Evolutionary conservation across 129 eudicot genomes (phyloP), one percentile per base, ranked within the genome.

Genomic region (Flaveria trinervia): DNA sequence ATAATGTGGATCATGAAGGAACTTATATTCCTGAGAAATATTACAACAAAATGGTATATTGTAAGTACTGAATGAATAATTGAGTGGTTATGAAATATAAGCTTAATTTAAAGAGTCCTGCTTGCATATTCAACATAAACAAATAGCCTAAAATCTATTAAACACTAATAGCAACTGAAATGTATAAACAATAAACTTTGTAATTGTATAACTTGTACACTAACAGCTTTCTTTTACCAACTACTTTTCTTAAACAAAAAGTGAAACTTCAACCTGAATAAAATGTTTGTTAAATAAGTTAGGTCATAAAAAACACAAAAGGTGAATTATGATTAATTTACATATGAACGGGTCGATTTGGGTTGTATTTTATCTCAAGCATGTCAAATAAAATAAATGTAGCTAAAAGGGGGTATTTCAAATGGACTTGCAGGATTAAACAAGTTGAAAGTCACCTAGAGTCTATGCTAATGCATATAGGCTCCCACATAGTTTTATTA

Each of bases 71-170:
- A 23, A 61, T 26, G 17, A 23, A 57, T 4, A 61, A 61, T 61
- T 13, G 65, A 57, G 33, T 57, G 65, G 65, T 23, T 18, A 57
- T 23, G 33, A 57, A 18, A 4, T 9, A 22, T 2, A 61, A 4
- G 43, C 67, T 12, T 61, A 25, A 61, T 11, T 26, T 23, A 57
- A 3, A 8, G 33, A 7, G 65, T 22, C 22, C 65, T 57, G 65
- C 65, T 57, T 20, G 65, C 65, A 57, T 18, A 1, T 57, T 57
- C 16, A 57, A 57, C 23, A 13, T 20, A 22, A 57, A 20, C 9
- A 57, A 57, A 30, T 57, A 57, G 65, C 65, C 30, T 61, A 61
- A 26, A 26, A 61, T 25, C 18, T 61, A 61, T 61, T 61, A 26
- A 23, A 61, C 41, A 61, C 26, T 39, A 61, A 13, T 26, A 61